Percentiles rank a stretch among this genome's conserved stretches.
Conservation (phyloP, 805 yeast species). For the Cyberlindnera bimundalis region DNA sequence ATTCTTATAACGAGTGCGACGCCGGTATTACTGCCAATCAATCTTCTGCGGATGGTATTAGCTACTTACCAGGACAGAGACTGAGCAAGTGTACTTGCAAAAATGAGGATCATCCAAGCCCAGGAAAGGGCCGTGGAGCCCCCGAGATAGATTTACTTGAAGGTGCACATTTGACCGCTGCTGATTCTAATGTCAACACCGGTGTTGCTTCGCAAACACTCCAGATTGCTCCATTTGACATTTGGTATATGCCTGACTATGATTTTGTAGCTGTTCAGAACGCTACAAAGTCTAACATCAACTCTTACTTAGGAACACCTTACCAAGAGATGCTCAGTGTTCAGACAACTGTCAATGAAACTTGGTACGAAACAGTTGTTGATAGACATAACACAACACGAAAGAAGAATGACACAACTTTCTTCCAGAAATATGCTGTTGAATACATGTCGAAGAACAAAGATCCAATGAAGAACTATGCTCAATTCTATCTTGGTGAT, state of each 20-base stretch:
- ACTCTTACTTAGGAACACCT: slow-evolving; percentile 48
- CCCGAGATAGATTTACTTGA: slow-evolving; percentile 50
- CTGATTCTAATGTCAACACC: slow-evolving; percentile 23
- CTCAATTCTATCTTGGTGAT: slow-evolving; percentile 44
- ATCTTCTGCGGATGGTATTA: slow-evolving; percentile 45
- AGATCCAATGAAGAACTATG: slow-evolving; percentile 21
- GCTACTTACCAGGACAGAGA: slow-evolving; percentile 44
- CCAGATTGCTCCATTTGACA: slow-evolving; percentile 50
- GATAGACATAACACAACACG: slow-evolving; percentile 10
- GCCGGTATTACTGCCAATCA: slow-evolving; percentile 50
- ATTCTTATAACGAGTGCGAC: slow-evolving; percentile 45
- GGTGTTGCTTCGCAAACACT: slow-evolving; percentile 49
- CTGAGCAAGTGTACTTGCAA: slow-evolving; percentile 43
- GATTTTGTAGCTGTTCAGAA: slow-evolving; percentile 42
- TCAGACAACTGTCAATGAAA: slow-evolving; percentile 40
- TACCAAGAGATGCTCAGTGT: slow-evolving; percentile 48
- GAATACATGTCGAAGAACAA: slow-evolving; percentile 39
- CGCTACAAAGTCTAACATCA: slow-evolving; percentile 39
- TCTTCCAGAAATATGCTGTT: slow-evolving; percentile 41
- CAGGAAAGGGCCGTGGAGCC: slow-evolving; percentile 48
- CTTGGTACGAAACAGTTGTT: slow-evolving; percentile 43
- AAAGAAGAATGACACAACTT: slow-evolving; percentile 6
- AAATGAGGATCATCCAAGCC: slow-evolving; percentile 45
- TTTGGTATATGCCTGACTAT: slow-evolving; percentile 52
- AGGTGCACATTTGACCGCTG: slow-evolving; percentile 37